These are phyloP conservation scores for Albifimbria verrucaria DNA, from an alignment of 2,329 filamentous ascomycete species.

Conservation along the genomic window DNA sequence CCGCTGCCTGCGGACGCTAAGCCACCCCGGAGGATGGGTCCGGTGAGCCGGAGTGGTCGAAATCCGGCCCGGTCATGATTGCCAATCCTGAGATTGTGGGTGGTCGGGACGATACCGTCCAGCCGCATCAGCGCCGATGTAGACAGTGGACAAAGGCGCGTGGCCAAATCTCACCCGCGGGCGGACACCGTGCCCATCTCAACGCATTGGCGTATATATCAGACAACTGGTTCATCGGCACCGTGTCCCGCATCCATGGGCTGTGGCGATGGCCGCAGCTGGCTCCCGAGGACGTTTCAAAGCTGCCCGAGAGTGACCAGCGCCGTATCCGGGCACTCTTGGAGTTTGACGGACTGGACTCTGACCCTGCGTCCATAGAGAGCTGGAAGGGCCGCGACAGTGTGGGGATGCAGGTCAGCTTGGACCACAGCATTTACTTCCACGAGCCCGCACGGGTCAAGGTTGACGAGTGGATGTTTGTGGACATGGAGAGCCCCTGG, in stretches of 20 bases:
- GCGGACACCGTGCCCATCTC: constrained; percentile 77
- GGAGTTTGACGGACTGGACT: constrained; percentile 38
- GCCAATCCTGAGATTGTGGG: constrained; percentile 37
- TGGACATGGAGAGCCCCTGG: constrained; percentile 79
- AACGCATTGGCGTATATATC: constrained; percentile 90
- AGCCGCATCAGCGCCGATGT: constrained; percentile 65
- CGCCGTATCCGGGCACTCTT: constrained; percentile 34
- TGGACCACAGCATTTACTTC: constrained; percentile 74
- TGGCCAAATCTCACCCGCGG: constrained; percentile 68
- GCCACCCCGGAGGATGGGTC: constrained; percentile 36
- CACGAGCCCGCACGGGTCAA: constrained; percentile 56
- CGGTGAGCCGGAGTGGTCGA: constrained; percentile 47
- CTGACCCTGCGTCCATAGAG: constrained; percentile 30
- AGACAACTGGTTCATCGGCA: constrained; percentile 91
- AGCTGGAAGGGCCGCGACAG: constrained; percentile 50
- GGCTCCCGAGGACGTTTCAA: constrained; percentile 48
- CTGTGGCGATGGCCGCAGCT: constrained; percentile 65
- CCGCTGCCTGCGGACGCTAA: constrained; percentile 48
- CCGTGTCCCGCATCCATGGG: constrained; percentile 74
- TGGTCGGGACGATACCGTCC: constrained; percentile 34
- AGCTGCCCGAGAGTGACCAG: constrained; percentile 38
- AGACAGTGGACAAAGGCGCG: constrained; percentile 72
- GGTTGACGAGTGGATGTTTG: constrained; percentile 75
- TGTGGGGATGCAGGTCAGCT: constrained; percentile 80
- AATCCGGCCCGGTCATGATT: constrained; percentile 46